These are phyloP conservation scores for Jatropha podagrica DNA, from an alignment of 441 rosid genomes.

Conservation along the genomic window DNA sequence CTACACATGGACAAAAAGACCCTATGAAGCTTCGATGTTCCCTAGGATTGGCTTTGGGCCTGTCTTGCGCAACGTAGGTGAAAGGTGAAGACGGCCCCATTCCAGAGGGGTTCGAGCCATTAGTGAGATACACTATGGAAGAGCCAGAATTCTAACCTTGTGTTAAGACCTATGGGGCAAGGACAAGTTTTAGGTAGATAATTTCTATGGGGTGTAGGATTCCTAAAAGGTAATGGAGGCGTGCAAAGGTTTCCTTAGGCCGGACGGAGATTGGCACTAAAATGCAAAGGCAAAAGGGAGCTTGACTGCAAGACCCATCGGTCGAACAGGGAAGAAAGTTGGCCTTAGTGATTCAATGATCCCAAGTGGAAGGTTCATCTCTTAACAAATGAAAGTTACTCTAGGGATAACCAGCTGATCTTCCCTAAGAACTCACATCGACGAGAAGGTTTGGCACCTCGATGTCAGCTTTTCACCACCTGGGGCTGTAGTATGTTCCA, in stretches of 20 bases:
- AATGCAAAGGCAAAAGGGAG: not conserved
- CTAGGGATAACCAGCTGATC: too few relatives aligned
- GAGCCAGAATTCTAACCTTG: constrained; percentile 17
- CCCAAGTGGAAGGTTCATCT: too few relatives aligned
- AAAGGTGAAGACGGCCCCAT: not conserved
- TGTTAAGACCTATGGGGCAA: constrained; percentile 13
- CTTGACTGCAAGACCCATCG: not conserved
- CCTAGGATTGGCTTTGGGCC: not conserved
- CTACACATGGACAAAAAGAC: not conserved
- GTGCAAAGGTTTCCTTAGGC: not conserved
- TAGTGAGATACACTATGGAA: constrained; percentile 16
- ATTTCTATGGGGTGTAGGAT: not conserved
- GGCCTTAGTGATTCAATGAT: not conserved
- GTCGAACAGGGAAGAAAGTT: not conserved
- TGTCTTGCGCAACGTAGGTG: not conserved
- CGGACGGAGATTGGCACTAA: not conserved
- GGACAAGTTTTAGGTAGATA: constrained; percentile 2
- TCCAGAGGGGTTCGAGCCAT: not conserved
- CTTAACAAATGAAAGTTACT: too few relatives aligned
- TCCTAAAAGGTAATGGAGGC: not conserved
- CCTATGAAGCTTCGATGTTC: not conserved
- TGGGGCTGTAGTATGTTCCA: too few relatives aligned
- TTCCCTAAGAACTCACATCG: too few relatives aligned
- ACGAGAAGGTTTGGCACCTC: too few relatives aligned
- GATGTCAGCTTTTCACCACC: too few relatives aligned